Evolutionary conservation across 2,329 filamentous ascomycete species (phyloP).

Genomic region (Colletotrichum shisoi): DNA sequence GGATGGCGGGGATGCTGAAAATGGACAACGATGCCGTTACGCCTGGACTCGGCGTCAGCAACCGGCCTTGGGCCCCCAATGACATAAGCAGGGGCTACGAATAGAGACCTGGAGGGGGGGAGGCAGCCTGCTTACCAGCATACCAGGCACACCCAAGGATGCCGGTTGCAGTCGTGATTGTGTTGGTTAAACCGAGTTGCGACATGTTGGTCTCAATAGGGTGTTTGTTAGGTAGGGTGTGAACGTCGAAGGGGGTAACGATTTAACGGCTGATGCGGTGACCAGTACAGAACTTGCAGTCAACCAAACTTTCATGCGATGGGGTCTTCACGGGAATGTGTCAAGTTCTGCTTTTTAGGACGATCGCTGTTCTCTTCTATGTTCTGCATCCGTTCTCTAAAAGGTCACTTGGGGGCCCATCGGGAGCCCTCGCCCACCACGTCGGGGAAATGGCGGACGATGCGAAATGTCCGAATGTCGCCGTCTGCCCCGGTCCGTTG

Average conservation of each 20-base stretch:
- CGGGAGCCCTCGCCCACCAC: constrained; percentile 3
- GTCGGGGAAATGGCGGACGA: constrained; percentile 23
- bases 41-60: constrained; percentile 44
- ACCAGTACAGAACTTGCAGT: neutral
- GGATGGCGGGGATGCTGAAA: constrained; percentile 47
- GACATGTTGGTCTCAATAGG: constrained; percentile 20
- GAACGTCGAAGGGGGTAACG: too few species aligned
- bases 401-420: neutral
- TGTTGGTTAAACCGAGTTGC: constrained; percentile 31
- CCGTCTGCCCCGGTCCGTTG: neutral
- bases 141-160: constrained; percentile 33
- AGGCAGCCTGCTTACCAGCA: constrained; percentile 27
- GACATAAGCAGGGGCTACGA: neutral
- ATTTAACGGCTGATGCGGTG: too few species aligned
- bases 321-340: neutral
- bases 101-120: neutral
- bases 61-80: neutral
- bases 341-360: neutral
- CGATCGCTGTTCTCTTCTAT: neutral
- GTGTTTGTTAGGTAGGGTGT: too few species aligned
- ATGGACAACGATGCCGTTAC: constrained; percentile 50
- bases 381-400: neutral
- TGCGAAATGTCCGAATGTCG: constrained; percentile 27
- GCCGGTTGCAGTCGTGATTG: constrained; percentile 35
- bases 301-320: too few species aligned